These are phyloP conservation scores for Moricandia moricandioides DNA, from an alignment of 345 rosid species.

Conservation along the genomic window DNA sequence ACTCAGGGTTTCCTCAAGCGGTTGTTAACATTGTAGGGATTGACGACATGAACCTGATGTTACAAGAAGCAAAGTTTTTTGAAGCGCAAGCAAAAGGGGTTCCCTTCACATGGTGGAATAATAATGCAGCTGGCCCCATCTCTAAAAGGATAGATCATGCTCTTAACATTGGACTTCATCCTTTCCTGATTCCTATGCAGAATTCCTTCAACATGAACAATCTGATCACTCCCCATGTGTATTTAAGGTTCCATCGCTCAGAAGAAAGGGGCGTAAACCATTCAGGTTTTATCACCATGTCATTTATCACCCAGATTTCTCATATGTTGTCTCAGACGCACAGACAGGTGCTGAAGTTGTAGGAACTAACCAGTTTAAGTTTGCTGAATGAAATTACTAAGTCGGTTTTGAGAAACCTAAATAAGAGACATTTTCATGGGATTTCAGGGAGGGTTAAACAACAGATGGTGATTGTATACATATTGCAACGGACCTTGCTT, in stretches of 20 bases:
- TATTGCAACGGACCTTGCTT: too few species aligned
- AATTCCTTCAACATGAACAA: too few species aligned
- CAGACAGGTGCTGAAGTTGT: too few species aligned
- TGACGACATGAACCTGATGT: background rate
- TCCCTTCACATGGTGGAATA: background rate
- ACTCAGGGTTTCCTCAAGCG: too few species aligned
- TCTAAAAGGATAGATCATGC: background rate
- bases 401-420: background rate
- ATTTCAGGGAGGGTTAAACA: too few species aligned
- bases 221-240: background rate
- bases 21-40: too few species aligned
- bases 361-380: background rate
- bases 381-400: background rate
- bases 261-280: background rate
- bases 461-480: too few species aligned
- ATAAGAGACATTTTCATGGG: background rate
- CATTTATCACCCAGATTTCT: background rate
- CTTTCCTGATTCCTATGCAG: background rate
- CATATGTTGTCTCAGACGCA: too few species aligned
- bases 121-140: background rate
- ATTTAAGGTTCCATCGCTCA: background rate
- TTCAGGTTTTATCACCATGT: background rate
- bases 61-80: background rate
- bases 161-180: background rate
- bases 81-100: background rate